Evolutionary conservation across 2,329 filamentous ascomycete genomes (phyloP).

Genomic region (Lecanicillium sp.): DNA sequence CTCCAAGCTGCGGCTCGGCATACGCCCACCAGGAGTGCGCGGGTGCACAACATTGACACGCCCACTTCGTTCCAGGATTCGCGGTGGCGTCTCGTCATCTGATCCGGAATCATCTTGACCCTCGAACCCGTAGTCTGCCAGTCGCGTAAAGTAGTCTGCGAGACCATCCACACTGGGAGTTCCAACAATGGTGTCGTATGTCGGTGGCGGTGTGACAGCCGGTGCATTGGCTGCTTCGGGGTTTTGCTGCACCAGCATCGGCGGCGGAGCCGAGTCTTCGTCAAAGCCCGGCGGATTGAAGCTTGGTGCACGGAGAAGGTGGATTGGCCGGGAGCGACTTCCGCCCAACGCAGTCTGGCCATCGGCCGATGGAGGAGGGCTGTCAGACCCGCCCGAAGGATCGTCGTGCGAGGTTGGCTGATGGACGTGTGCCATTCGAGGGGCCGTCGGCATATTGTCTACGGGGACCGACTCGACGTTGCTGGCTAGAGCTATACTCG

Average conservation of each 20-base stretch:
- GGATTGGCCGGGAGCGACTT: constrained; percentile 60
- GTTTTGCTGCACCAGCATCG: constrained; percentile 19
- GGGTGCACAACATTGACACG: constrained; percentile 52
- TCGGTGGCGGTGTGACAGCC: constrained; percentile 71
- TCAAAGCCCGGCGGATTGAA: constrained; percentile 86
- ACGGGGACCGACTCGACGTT: constrained; percentile 19
- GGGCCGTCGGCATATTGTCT: constrained; percentile 35
- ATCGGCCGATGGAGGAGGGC: constrained; percentile 8
- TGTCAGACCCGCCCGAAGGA: constrained; percentile 17
- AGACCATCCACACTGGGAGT: constrained; percentile 59
- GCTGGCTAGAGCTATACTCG: constrained; percentile 38
- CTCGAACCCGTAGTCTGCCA: constrained; percentile 61
- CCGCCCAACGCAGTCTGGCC: constrained; percentile 12
- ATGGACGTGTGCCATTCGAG: constrained; percentile 50
- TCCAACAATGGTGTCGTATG: constrained; percentile 73
- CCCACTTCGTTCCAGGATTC: constrained; percentile 42
- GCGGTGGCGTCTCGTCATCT: constrained; percentile 34
- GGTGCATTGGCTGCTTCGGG: constrained; percentile 13
- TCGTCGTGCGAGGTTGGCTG: constrained; percentile 18
- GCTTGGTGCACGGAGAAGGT: constrained; percentile 73
- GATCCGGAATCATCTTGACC: constrained; percentile 30
- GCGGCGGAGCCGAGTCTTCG: constrained; percentile 48
- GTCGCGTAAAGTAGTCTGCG: constrained; percentile 78
- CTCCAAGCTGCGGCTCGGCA: constrained; percentile 50
- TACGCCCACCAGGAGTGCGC: constrained; percentile 43